Evolutionary conservation across 129 eudicot genomes (phyloP).

Genomic region (Saposhnikovia divaricata): DNA sequence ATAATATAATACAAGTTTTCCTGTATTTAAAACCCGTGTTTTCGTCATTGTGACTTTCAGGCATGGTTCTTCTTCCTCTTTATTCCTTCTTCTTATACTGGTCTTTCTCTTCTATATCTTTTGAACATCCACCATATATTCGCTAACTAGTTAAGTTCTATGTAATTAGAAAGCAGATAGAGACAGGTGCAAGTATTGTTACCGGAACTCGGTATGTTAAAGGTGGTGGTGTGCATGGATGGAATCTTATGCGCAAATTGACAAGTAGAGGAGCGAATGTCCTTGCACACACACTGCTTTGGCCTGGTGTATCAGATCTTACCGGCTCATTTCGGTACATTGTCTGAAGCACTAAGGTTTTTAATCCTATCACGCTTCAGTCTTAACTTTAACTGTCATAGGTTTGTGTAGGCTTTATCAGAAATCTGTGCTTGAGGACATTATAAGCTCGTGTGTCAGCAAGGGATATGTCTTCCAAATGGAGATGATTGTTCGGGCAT

Average conservation of each 20-base stretch:
- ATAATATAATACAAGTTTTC: neutral
- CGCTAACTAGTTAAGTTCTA: neutral
- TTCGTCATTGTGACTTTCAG: neutral
- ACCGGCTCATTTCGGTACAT: constrained; percentile 86
- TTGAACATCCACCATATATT: neutral
- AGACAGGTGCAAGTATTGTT: constrained; percentile 81
- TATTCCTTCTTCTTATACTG: too few species aligned
- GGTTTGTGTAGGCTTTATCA: constrained; percentile 47
- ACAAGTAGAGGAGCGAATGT: constrained; percentile 97
- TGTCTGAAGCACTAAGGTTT: neutral
- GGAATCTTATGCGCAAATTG: constrained; percentile 87
- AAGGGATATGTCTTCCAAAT: constrained; percentile 93
- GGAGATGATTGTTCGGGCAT: constrained; percentile 62
- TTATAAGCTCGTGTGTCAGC: constrained; percentile 75
- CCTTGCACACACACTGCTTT: constrained; percentile 67
- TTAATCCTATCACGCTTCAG: neutral
- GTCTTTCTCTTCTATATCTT: neutral
- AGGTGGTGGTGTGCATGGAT: constrained; percentile 94
- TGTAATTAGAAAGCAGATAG: constrained; percentile 65
- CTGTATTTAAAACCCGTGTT: neutral
- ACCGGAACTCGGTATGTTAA: constrained; percentile 85
- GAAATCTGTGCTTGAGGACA: constrained; percentile 85
- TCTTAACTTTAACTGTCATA: neutral
- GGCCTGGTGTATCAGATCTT: constrained; percentile 95
- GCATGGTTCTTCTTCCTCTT: neutral